phyloP scores from a whole-genome alignment of 441 rosid species.

The Croton setiger region DNA sequence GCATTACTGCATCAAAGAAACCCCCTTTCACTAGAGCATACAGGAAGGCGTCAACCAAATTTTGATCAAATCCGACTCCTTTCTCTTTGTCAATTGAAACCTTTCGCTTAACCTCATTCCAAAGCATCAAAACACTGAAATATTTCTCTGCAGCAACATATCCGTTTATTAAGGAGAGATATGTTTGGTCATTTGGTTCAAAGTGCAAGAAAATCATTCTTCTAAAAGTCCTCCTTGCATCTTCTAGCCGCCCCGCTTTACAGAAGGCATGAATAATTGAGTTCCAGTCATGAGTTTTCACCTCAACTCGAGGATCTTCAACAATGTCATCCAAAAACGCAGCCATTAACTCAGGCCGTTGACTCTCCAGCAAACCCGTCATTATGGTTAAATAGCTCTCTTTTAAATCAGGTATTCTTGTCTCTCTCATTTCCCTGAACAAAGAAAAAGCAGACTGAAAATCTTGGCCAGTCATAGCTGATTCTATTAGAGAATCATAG shows the following conservation, averaged over 20 bases:
- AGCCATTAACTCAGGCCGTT: conserved; percentile 90
- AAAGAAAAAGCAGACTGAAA: conserved; percentile 81
- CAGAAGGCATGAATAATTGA: conserved; percentile 93
- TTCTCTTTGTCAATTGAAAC: conserved; percentile 47
- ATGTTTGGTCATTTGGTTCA: conserved; percentile 85
- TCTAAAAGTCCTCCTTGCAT: conserved; percentile 81
- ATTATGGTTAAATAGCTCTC: conserved; percentile 82
- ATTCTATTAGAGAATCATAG: conserved; percentile 67
- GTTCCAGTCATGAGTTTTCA: conserved; percentile 94
- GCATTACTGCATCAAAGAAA: conserved; percentile 93
- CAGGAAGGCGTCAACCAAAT: conserved; percentile 77
- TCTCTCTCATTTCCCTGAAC: conserved; percentile 88
- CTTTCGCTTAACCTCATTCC: conserved; percentile 80
- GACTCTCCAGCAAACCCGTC: conserved; percentile 89
- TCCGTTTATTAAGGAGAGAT: conserved; percentile 77
- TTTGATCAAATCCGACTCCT: conserved; percentile 55
- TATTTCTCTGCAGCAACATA: conserved; percentile 73
- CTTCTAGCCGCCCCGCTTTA: conserved; percentile 80
- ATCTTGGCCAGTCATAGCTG: conserved; percentile 91
- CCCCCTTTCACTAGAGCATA: conserved; percentile 88
- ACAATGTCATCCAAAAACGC: conserved; percentile 84
- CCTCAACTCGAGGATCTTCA: conserved; percentile 82
- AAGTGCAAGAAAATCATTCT: conserved; percentile 77
- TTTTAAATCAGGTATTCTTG: conserved; percentile 51
- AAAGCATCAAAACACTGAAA: conserved; percentile 65